Percentiles rank a stretch among this genome's conserved stretches.
Conservation (phyloP, 441 rosid species). For the Adansonia madagascariensis region DNA sequence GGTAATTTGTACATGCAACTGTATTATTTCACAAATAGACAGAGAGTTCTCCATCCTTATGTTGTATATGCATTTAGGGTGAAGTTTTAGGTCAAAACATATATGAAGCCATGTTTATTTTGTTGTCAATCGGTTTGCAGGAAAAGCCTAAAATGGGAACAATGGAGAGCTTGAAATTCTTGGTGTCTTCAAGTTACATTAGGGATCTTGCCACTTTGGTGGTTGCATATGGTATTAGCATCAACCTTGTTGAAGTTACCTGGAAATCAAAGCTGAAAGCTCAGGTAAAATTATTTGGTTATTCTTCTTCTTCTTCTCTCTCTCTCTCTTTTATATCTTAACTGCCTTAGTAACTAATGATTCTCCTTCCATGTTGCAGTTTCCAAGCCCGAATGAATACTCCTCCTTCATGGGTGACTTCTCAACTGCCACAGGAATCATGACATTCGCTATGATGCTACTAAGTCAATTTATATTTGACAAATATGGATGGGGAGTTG, state of each 20-base stretch:
- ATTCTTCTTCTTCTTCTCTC: background rate
- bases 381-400: constrained; percentile 96
- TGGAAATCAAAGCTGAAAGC: constrained; percentile 99
- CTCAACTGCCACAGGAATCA: constrained; percentile 92
- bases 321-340: background rate
- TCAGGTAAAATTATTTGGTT: constrained; percentile 64
- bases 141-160: constrained; percentile 61
- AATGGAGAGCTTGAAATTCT: constrained; percentile 96
- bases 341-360: constrained; percentile 4
- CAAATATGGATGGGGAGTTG: constrained; percentile 97
- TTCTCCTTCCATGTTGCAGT: constrained; percentile 45
- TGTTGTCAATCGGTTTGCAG: background rate
- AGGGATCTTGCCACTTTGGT: constrained; percentile 96
- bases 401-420: constrained; percentile 99
- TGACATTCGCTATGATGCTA: constrained; percentile 96
- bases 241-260: constrained; percentile 97
- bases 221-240: constrained; percentile 98
- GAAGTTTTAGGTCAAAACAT: background rate
- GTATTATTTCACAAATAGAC: background rate
- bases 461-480: constrained; percentile 82
- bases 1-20: background rate
- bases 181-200: constrained; percentile 84
- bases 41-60: background rate
- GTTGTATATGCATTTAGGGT: background rate
- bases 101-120: constrained; percentile 3